phyloP scores from a whole-genome alignment of 176 grass and related monocot species.

The Ananas comosus region DNA sequence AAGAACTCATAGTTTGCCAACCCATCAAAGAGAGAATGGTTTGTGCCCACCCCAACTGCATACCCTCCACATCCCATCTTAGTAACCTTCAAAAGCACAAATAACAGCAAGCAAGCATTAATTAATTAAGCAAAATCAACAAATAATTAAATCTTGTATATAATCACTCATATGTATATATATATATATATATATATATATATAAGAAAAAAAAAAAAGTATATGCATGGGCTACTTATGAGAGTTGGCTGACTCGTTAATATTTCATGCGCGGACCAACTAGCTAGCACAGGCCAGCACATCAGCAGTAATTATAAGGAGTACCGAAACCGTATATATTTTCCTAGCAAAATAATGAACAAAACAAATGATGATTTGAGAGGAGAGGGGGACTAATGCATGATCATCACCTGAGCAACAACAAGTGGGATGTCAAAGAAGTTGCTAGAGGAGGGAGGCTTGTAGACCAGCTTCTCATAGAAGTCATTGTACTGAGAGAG shows the following conservation, averaged over 20 bases:
- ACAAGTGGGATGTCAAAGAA: slow-evolving; percentile 17
- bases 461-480: slow-evolving; percentile 6
- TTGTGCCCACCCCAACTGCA: slow-evolving; percentile 14
- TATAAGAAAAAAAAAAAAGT: not conserved
- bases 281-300: no score
- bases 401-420: slow-evolving; percentile 9
- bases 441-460: not conserved
- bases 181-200: not conserved
- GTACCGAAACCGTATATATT: no score
- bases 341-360: no score
- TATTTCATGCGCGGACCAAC: no score
- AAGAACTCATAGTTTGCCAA: slow-evolving; percentile 21
- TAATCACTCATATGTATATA: not conserved
- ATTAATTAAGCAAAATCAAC: not conserved
- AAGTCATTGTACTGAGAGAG: slow-evolving; percentile 25
- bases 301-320: no score
- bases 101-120: not conserved
- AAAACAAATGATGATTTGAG: no score
- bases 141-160: not conserved
- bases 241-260: no score
- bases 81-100: slow-evolving; percentile 7
- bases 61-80: slow-evolving; percentile 23
- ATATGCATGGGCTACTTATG: not conserved
- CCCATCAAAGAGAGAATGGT: slow-evolving; percentile 21
- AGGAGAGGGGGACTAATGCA: not conserved